These are phyloP conservation scores for Cyclotella cryptica DNA, from an alignment of 108 stramenopile genomes.

Conservation along the genomic window DNA sequence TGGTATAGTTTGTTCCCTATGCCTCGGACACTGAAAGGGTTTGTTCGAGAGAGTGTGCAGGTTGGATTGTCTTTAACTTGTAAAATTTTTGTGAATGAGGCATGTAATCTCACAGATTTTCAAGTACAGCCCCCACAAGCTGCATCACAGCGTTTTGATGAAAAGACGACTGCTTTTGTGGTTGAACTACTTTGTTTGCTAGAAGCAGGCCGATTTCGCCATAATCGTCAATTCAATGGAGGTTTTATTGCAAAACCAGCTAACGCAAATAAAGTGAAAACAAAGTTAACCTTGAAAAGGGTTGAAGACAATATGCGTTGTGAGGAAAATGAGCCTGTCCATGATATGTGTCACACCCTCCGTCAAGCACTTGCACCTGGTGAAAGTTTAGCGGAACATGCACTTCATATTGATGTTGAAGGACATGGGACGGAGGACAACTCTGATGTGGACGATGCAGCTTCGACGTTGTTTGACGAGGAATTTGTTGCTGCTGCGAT, in stretches of 20 bases:
- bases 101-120: not conserved
- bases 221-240: not conserved
- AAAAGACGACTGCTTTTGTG: not conserved
- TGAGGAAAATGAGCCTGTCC: not conserved
- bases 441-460: not conserved
- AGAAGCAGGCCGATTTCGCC: not conserved
- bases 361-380: not conserved
- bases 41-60: not conserved
- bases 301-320: not conserved
- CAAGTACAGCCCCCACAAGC: not conserved
- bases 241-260: not conserved
- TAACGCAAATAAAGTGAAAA: not conserved
- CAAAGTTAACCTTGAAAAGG: not conserved
- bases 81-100: not conserved
- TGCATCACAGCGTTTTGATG: not conserved
- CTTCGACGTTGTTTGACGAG: not conserved
- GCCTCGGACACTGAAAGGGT: not conserved
- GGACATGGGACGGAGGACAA: not conserved
- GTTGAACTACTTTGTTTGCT: not conserved
- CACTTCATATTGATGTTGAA: not conserved
- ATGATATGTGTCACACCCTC: not conserved
- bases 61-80: not conserved
- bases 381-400: not conserved
- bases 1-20: slow-evolving; percentile 6
- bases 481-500: not conserved